Conservation (phyloP, 768 basidiomycete genomes). For the Mycena floridula region DNA sequence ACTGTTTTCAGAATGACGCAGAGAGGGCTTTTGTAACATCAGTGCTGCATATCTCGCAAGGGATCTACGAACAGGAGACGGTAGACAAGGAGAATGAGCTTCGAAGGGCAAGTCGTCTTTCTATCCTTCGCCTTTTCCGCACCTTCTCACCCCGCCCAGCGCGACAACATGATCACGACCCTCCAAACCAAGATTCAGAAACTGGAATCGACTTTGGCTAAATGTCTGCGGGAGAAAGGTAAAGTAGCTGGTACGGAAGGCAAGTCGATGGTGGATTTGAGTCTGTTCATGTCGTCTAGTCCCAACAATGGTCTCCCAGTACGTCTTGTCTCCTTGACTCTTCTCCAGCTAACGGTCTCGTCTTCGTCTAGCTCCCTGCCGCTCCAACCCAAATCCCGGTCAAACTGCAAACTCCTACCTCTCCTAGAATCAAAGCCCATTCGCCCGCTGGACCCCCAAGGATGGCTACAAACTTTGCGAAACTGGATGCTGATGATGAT, state of each 20-base stretch:
- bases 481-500: slow-evolving; percentile 8
- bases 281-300: slow-evolving; percentile 32
- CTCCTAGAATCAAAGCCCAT: background rate
- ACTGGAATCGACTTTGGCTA: slow-evolving; percentile 41
- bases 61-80: slow-evolving; percentile 45
- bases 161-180: slow-evolving; percentile 39
- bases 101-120: slow-evolving; percentile 32
- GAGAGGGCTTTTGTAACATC: slow-evolving; percentile 45
- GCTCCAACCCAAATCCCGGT: slow-evolving; percentile 6
- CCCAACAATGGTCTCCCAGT: slow-evolving; percentile 13
- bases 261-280: slow-evolving; percentile 35
- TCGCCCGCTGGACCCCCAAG: background rate
- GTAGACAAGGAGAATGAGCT: slow-evolving; percentile 53
- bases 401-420: background rate
- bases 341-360: background rate
- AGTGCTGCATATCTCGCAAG: slow-evolving; percentile 37
- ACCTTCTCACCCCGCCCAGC: slow-evolving; percentile 23
- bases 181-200: slow-evolving; percentile 37
- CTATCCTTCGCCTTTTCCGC: slow-evolving; percentile 3
- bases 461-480: slow-evolving; percentile 5
- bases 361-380: background rate
- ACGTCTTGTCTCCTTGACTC: too few relatives aligned
- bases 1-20: slow-evolving; percentile 4
- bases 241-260: slow-evolving; percentile 15
- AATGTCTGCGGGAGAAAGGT: slow-evolving; percentile 33